Conservation (phyloP, 768 basidiomycete genomes). For the Sistotremastrum suecicum region DNA sequence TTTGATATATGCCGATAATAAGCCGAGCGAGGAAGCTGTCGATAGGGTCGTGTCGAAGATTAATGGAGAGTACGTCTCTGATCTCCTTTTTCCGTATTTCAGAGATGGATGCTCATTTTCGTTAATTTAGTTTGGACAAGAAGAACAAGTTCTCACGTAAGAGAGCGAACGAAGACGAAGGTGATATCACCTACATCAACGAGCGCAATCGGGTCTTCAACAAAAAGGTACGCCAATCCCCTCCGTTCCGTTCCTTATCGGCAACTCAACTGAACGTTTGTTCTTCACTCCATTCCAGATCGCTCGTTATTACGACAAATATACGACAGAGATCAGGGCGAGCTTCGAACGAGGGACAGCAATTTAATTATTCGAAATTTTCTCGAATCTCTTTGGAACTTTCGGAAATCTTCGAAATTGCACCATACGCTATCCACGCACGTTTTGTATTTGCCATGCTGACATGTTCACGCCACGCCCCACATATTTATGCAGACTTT, state of each 20-base stretch:
- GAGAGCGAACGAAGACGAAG: conserved; percentile 79
- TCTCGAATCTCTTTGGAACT: too few relatives aligned
- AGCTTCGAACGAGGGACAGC: conserved; percentile 98
- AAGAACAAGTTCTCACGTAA: conserved; percentile 84
- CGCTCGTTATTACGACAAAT: conserved; percentile 92
- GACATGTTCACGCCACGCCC: too few relatives aligned
- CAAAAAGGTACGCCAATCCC: conserved; percentile 55
- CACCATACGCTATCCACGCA: too few relatives aligned
- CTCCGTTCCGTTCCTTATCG: conserved; percentile 1
- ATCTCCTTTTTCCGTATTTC: not conserved
- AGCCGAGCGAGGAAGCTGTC: conserved; percentile 90
- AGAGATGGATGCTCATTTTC: not conserved
- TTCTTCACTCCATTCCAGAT: conserved; percentile 33
- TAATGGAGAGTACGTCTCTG: conserved; percentile 72
- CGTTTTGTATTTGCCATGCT: too few relatives aligned
- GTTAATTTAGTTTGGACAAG: conserved; percentile 59
- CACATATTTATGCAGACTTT: too few relatives aligned
- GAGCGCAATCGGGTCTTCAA: conserved; percentile 96
- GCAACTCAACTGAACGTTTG: not conserved
- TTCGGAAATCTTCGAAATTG: too few relatives aligned
- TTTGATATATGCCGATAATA: conserved; percentile 87
- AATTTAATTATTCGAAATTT: conserved; percentile 29
- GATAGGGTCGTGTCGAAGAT: conserved; percentile 86
- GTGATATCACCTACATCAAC: conserved; percentile 98
- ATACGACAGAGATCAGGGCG: conserved; percentile 89